A percentile compares a stretch with the other conserved stretches of the same genome.
These are phyloP conservation scores for Ilyonectria sp. DNA, from an alignment of 2,329 filamentous ascomycete genomes.

Conservation along the genomic window DNA sequence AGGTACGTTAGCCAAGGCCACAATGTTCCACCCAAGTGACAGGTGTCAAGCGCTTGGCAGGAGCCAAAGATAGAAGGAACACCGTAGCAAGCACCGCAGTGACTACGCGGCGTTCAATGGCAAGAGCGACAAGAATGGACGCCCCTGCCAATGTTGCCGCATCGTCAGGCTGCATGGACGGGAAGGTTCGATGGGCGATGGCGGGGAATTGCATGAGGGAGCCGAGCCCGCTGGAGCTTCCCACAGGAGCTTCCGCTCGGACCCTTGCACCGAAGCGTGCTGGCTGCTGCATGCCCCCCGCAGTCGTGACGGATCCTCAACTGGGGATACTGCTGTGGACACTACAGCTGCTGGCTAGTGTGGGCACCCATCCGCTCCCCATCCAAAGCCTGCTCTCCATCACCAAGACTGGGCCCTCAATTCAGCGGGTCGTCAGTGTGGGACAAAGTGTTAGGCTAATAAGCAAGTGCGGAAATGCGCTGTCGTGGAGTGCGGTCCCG, in stretches of 20 bases:
- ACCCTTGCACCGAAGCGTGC: neutral
- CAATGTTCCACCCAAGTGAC: too few species aligned
- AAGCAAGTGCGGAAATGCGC: neutral
- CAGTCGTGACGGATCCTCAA: neutral
- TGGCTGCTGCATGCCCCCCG: neutral
- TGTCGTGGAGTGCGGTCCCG: neutral
- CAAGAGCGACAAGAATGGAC: neutral
- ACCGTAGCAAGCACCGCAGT: neutral
- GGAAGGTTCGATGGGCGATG: neutral
- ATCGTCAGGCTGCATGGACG: conserved; percentile 11
- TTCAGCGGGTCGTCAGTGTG: neutral
- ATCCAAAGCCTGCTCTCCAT: neutral
- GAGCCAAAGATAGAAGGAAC: neutral
- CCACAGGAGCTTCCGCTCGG: neutral
- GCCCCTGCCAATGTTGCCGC: conserved; percentile 1
- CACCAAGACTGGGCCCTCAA: neutral
- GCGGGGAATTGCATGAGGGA: neutral
- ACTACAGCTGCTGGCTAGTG: neutral
- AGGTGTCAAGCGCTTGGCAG: neutral
- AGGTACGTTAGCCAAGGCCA: neutral
- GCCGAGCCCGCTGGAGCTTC: neutral
- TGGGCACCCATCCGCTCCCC: neutral
- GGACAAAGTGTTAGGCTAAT: neutral
- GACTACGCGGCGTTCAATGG: neutral
- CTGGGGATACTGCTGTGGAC: neutral